Percentiles rank a stretch among this genome's conserved stretches.
Conservation (phyloP, 352 stramenopile species). For the Phytophthora sp. region DNA sequence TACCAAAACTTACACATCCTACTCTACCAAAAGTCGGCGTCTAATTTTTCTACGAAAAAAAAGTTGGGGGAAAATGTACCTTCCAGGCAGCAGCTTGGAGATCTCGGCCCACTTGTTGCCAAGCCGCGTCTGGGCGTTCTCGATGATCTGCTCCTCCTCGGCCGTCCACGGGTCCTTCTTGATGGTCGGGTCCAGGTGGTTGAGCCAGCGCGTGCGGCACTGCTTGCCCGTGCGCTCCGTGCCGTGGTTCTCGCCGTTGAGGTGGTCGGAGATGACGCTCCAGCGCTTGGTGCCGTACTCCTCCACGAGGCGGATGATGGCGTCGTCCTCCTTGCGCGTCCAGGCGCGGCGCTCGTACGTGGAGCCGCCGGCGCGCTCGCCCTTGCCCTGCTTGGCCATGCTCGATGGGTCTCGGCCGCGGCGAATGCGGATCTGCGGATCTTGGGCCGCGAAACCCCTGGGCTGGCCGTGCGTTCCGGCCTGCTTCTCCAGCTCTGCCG, state of each 20-base stretch:
- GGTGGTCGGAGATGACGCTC: slow-evolving; percentile 87
- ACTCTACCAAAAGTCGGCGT: too few relatives aligned
- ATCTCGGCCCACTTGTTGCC: slow-evolving; percentile 99
- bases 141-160: slow-evolving; percentile 92
- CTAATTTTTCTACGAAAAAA: too few relatives aligned
- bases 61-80: too few relatives aligned
- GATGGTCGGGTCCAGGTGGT: slow-evolving; percentile 86
- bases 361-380: slow-evolving; percentile 38
- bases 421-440: slow-evolving; percentile 38
- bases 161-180: slow-evolving; percentile 89
- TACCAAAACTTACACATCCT: not conserved
- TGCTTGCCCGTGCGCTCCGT: slow-evolving; percentile 87
- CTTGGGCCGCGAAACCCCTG: slow-evolving; percentile 32
- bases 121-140: slow-evolving; percentile 87
- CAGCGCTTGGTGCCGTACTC: slow-evolving; percentile 89
- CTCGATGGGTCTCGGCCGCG: not conserved
- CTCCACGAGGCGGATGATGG: slow-evolving; percentile 84
- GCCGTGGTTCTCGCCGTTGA: slow-evolving; percentile 86
- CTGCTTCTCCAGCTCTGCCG: slow-evolving; percentile 18
- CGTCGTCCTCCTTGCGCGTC: slow-evolving; percentile 88
- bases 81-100: slow-evolving; percentile 95
- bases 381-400: slow-evolving; percentile 72
- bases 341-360: slow-evolving; percentile 86
- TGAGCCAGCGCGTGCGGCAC: slow-evolving; percentile 84
- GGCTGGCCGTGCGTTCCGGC: slow-evolving; percentile 5